phyloP scores from a whole-genome alignment of 2,329 filamentous ascomycete species.

The Penicillium verrucosum region DNA sequence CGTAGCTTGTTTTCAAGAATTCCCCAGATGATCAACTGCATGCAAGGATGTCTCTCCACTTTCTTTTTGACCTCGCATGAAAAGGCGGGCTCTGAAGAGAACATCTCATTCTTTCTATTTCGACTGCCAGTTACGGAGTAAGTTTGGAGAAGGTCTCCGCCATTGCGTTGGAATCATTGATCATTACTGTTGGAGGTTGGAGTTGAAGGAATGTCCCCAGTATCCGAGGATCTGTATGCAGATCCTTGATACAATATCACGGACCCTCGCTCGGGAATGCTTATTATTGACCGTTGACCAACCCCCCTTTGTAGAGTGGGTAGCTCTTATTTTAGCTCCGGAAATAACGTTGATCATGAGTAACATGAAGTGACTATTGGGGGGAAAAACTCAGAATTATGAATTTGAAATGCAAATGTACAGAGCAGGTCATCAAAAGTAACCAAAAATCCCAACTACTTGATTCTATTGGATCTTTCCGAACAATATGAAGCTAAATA shows the following conservation, averaged over 20 bases:
- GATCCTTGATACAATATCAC: slow-evolving; percentile 4
- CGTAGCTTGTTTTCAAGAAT: slow-evolving; percentile 8
- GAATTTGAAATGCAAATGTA: background rate
- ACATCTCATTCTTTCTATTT: background rate
- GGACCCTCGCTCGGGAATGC: slow-evolving; percentile 4
- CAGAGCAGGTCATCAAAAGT: background rate
- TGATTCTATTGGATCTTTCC: slow-evolving; percentile 5
- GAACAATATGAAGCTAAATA: background rate
- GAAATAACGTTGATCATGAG: background rate
- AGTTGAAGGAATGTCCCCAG: background rate
- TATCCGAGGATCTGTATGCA: slow-evolving; percentile 3
- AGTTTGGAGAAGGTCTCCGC: background rate
- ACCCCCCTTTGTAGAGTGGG: background rate
- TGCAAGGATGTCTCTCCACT: slow-evolving; percentile 20
- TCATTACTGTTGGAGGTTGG: background rate
- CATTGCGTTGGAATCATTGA: background rate
- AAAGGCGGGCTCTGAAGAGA: background rate
- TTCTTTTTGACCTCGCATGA: slow-evolving; percentile 4
- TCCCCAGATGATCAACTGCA: slow-evolving; percentile 15
- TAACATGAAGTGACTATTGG: background rate
- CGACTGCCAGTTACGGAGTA: background rate
- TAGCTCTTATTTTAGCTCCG: background rate
- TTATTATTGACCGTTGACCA: background rate
- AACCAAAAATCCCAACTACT: background rate
- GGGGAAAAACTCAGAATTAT: background rate